phyloP scores from a whole-genome alignment of 768 basidiomycete genomes.

The Boletus speciosus region DNA sequence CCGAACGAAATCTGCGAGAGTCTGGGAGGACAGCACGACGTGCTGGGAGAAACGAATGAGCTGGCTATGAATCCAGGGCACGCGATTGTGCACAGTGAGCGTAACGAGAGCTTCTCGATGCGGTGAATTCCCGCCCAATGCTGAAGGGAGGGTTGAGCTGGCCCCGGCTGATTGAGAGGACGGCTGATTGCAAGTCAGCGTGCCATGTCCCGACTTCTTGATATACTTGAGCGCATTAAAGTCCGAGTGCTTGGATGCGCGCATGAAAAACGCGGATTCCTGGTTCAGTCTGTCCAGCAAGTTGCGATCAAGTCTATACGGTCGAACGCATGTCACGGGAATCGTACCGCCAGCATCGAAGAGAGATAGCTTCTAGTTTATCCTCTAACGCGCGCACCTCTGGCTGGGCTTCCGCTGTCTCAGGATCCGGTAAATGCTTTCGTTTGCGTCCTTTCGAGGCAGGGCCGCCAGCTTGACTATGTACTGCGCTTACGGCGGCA shows the following conservation, averaged over 20 bases:
- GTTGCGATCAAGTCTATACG: neutral
- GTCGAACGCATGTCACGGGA: neutral
- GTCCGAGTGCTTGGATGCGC: constrained; percentile 62
- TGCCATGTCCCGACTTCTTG: constrained; percentile 33
- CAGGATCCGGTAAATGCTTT: constrained; percentile 29
- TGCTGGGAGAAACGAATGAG: constrained; percentile 66
- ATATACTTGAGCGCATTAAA: constrained; percentile 48
- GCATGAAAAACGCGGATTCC: constrained; percentile 59
- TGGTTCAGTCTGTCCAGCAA: constrained; percentile 40
- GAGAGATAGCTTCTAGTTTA: constrained; percentile 46
- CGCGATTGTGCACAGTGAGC: constrained; percentile 56
- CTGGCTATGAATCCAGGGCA: constrained; percentile 58
- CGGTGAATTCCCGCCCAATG: neutral
- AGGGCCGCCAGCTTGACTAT: constrained; percentile 33
- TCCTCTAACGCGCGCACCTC: constrained; percentile 50
- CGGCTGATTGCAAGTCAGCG: constrained; percentile 14
- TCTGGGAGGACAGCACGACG: constrained; percentile 66
- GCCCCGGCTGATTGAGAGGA: neutral
- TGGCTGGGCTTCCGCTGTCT: constrained; percentile 32
- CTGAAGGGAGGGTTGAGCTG: neutral
- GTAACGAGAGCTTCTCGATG: constrained; percentile 48
- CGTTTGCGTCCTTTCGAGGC: constrained; percentile 31
- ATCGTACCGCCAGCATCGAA: constrained; percentile 63
- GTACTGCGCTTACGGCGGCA: constrained; percentile 36
- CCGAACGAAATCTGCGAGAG: constrained; percentile 58